Conservation (phyloP, 345 rosid genomes). For the Crucihimalaya himalaica region DNA sequence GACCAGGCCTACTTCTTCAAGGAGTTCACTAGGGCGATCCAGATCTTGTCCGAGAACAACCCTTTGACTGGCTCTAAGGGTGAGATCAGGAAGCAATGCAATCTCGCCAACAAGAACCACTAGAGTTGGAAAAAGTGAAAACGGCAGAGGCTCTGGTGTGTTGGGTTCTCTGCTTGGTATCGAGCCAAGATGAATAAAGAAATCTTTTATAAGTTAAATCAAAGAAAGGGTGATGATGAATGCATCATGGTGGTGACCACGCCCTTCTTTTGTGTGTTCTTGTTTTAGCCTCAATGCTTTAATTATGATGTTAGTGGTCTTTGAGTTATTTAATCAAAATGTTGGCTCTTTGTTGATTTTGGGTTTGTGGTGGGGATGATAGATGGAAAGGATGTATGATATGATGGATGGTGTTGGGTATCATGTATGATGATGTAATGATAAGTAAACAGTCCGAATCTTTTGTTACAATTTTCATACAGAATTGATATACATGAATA, state of each 20-base stretch:
- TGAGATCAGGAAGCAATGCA: conserved; percentile 93
- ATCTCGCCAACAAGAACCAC: conserved; percentile 79
- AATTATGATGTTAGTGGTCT: conserved; percentile 30
- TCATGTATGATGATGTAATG: conserved; percentile 26
- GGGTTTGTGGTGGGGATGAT: conserved; percentile 22
- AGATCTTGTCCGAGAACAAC: conserved; percentile 86
- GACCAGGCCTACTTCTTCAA: conserved; percentile 89
- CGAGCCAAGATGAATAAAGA: conserved; percentile 26
- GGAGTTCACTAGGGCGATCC: conserved; percentile 86
- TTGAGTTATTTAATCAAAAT: conserved; percentile 31
- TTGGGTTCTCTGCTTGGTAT: conserved; percentile 32
- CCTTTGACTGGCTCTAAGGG: conserved; percentile 89
- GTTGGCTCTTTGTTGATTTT: conserved; percentile 30
- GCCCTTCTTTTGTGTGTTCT: conserved; percentile 34
- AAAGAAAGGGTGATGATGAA: conserved; percentile 37
- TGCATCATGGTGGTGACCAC: conserved; percentile 39
- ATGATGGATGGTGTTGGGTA: conserved; percentile 33
- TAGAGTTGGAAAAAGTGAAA: conserved; percentile 34
- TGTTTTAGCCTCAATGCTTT: conserved; percentile 35
- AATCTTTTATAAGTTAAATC: conserved; percentile 21
- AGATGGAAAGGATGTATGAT: conserved; percentile 33
- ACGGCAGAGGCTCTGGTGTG: conserved; percentile 26
- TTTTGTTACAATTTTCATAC: no score
- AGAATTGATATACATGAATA: not conserved
- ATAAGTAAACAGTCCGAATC: not conserved